Percentiles rank a stretch among this genome's conserved stretches.
These are phyloP conservation scores for Zoysia japonica DNA, from an alignment of 176 grass and related monocot species.

Conservation along the genomic window DNA sequence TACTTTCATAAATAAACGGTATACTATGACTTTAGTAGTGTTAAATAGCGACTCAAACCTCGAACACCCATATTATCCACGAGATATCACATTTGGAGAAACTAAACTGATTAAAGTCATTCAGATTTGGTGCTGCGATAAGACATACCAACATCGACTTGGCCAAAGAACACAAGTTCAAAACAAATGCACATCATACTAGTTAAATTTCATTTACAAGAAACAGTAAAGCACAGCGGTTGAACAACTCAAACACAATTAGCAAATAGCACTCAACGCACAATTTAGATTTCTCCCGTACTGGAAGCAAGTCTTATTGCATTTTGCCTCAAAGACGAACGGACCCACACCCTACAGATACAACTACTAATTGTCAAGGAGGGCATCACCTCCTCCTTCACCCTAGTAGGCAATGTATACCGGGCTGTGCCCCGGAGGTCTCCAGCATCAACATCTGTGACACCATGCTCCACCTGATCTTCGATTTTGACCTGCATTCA, in stretches of 20 bases:
- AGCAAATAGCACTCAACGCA: neutral
- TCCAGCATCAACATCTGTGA: neutral
- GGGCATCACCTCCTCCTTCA: conserved; percentile 44
- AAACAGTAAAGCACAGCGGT: neutral
- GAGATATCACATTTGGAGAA: neutral
- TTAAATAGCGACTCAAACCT: conserved; percentile 17
- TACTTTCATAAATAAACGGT: neutral
- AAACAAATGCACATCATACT: neutral
- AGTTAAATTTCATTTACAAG: neutral
- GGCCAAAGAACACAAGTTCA: neutral
- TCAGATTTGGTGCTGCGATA: neutral
- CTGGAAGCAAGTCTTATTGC: neutral
- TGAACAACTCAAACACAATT: neutral
- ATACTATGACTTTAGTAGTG: conserved; percentile 4
- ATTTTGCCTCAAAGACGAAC: neutral
- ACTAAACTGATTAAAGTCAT: conserved; percentile 6
- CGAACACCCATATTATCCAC: conserved; percentile 1
- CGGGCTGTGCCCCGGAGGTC: neutral
- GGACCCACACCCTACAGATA: neutral
- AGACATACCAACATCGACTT: neutral
- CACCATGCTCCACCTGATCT: conserved; percentile 40
- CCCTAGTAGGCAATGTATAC: conserved; percentile 24
- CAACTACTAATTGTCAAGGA: conserved; percentile 4
- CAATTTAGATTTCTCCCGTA: neutral
- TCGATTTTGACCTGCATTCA: conserved; percentile 72